Evolutionary conservation across 768 basidiomycete species (phyloP).

Genomic region (Amanita brunnescens): DNA sequence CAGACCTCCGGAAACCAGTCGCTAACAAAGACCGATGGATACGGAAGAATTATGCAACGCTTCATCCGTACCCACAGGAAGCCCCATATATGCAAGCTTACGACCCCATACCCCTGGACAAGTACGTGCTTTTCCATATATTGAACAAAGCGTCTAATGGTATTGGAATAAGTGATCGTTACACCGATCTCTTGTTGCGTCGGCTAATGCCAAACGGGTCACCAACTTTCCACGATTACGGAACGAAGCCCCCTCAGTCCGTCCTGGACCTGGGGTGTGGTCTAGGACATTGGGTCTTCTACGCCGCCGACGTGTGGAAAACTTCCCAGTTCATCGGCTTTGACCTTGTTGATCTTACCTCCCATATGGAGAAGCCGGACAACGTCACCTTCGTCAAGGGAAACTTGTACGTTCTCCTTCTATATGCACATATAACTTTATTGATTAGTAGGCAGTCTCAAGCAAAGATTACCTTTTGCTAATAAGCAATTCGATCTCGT

Average conservation of each 20-base stretch:
- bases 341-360: slow-evolving; percentile 47
- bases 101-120: slow-evolving; percentile 46
- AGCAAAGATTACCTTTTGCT: slow-evolving; percentile 51
- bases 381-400: slow-evolving; percentile 48
- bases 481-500: slow-evolving; percentile 62
- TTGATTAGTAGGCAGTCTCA: slow-evolving; percentile 31
- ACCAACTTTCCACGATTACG: slow-evolving; percentile 53
- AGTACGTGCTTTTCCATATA: slow-evolving; percentile 29
- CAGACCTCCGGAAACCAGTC: background rate
- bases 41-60: slow-evolving; percentile 35
- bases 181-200: slow-evolving; percentile 43
- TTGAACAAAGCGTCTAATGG: background rate
- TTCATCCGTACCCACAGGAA: slow-evolving; percentile 43
- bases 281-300: slow-evolving; percentile 55
- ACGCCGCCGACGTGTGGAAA: slow-evolving; percentile 58
- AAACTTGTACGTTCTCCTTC: slow-evolving; percentile 48
- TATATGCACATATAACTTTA: background rate
- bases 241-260: slow-evolving; percentile 36
- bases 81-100: slow-evolving; percentile 65
- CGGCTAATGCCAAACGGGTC: slow-evolving; percentile 43
- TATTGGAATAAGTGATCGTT: slow-evolving; percentile 43
- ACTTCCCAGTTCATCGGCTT: slow-evolving; percentile 52
- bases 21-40: slow-evolving; percentile 29
- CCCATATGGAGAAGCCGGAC: slow-evolving; percentile 28
- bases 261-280: slow-evolving; percentile 78